Base-by-base conservation (phyloP, 305 asterid genomes). In the Fraxinus nigra region DNA sequence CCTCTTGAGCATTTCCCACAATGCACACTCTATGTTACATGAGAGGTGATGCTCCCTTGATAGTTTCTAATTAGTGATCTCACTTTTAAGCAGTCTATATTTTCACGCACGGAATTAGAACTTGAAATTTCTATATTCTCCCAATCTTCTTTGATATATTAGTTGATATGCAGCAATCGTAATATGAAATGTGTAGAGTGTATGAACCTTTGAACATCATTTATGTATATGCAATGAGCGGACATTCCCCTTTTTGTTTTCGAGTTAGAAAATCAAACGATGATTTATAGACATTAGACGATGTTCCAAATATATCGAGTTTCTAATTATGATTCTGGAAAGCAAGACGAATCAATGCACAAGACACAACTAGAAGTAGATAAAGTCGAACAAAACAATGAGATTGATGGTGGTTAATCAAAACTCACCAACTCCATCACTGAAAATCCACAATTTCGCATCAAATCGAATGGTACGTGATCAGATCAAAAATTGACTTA, bases 361-460 rank as follows among this genome's bases (percentile, higher is more conserved):
- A 81, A 61, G 82, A 38, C 79, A 56, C 86, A 84, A 76, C 38
- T 37, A 65, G 85, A 80, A 84, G 90, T 75, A 81, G 90, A 86
- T 79, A 86, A 82, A 63, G 69, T 83, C 76, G 82, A 84, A 54
- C 82, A 83, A 61, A 84, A 72, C 20, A 85, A 32, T 79, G 90
- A 86, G 67, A 81, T 75, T 81, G 88, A 24, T 24, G 26, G 26
- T 24, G 26, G 26, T 24, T 24, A 24, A 24, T 24, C 26, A 24
- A 24, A 24, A 24, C 26, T 24, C 75, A 69, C 37, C 35, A 30
- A 28, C 38, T 30, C 40, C 20, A 30, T 69, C 38, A 13, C 75
- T 11, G 38, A 26, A 30, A 69, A 9, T 26, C 38, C 35, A 9
- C 35, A 26, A 65, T 8, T 26, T 26, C 35, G 35, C 73, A 78